Percentiles rank a stretch among this genome's conserved stretches.
phyloP scores from a whole-genome alignment of 2,329 filamentous ascomycete genomes.

The Sphaceloma murrayae region DNA sequence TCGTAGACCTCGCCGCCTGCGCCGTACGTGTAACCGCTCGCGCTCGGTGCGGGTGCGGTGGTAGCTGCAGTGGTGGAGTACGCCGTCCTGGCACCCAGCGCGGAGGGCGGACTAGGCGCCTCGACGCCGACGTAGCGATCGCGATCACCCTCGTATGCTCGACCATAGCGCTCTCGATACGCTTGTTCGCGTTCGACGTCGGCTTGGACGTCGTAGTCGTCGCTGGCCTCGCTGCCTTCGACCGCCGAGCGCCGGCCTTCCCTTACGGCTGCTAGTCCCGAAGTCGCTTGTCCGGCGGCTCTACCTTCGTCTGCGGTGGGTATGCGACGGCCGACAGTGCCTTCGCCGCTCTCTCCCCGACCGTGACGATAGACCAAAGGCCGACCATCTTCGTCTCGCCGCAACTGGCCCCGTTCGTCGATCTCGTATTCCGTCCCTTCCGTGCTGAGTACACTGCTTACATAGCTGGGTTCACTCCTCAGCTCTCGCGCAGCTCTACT shows the following conservation, averaged over 20 bases:
- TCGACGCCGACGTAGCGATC: constrained; percentile 21
- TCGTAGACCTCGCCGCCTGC: constrained; percentile 12
- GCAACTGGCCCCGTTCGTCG: constrained; percentile 51
- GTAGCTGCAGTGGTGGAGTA: no score
- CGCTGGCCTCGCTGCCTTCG: constrained; percentile 35
- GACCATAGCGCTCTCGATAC: constrained; percentile 38
- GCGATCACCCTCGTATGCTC: background rate
- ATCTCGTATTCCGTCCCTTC: constrained; percentile 64
- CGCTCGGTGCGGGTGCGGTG: no score
- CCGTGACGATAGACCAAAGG: constrained; percentile 41
- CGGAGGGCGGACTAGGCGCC: constrained; percentile 24
- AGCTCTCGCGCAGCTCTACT: constrained; percentile 21
- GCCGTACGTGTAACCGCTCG: constrained; percentile 12
- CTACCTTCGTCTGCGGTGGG: background rate
- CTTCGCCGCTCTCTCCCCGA: background rate
- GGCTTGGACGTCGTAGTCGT: constrained; percentile 47
- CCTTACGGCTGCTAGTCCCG: constrained; percentile 25
- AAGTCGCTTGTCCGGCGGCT: background rate
- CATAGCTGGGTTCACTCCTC: constrained; percentile 40
- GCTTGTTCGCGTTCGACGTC: constrained; percentile 42
- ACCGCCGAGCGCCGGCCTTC: background rate
- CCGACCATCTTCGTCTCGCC: constrained; percentile 52
- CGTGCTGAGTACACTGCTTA: constrained; percentile 44
- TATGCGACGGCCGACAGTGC: background rate
- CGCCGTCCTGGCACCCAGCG: constrained; percentile 25